Evolutionary conservation across 495 filamentous ascomycete species (phyloP), one percentile per base, ranked within the genome.

Genomic region (Neurospora sp.): DNA sequence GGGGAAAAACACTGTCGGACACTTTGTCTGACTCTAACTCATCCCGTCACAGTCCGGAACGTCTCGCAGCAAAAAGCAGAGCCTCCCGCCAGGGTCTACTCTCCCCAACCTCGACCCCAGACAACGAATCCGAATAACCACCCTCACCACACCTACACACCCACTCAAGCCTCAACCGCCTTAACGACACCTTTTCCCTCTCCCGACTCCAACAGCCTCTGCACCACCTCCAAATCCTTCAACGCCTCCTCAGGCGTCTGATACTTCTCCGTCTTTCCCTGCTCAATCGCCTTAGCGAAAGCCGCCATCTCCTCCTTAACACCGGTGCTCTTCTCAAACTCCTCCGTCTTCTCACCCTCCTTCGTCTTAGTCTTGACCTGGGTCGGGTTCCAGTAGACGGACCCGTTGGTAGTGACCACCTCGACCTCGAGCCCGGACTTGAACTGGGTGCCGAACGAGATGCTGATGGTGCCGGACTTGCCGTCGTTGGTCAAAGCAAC

Each of bases 401-500:
- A 85, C 0, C 90, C 86, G 20, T 83, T 81, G 42, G 89, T 89
- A 39, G 82, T 85, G 6, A 84, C 81, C 62, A 93, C 79, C 18
- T 82, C 85, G 46, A 85, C 89, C 73, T 87, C 87, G 35, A 76
- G 48, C 41, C 79, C 78, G 4, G 78, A 83, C 78, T 78, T 81
- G 72, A 91, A 88, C 31, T 87, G 87, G 5, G 91, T 93, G 4
- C 92, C 92, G 79, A 90, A 93, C 0, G 88, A 89, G 4, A 91
- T 75, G 16, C 78, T 78, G 54, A 94, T 83, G 6, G 85, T 84
- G 5, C 93, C 92, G 7, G 82, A 86, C 48, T 85, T 84, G 4
- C 92, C 91, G 54, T 81, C 84, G 73, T 80, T 78, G 4, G 90
- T 90, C 78, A 85, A 81, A 69, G 88, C 82, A 1, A 88, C 84